Base-by-base conservation (phyloP, 192 early-diverging fungal species). In the Funneliformis mosseae region DNA sequence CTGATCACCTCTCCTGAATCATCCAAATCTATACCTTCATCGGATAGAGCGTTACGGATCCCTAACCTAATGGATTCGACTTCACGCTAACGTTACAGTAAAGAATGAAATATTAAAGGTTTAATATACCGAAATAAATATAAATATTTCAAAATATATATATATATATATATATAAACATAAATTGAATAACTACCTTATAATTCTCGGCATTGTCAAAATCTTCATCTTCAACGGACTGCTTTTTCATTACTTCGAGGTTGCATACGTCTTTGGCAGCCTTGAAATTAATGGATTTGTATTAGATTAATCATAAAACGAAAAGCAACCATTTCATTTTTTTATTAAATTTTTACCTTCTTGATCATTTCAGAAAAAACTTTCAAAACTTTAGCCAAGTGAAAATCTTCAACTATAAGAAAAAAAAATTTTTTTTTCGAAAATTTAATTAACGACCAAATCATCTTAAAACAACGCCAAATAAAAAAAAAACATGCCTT, bases 141-240 rank as follows among this genome's bases (percentile, higher is more conserved):
- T 62, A 8, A 3, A 8, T 18, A 62, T 18, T 62, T 23, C 23
- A 64, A 64, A 27, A 28, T 1, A 21, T 69, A 38, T 38, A 38
- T n/a, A n/a, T n/a, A n/a, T n/a, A n/a, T n/a, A n/a, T n/a, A n/a
- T n/a, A n/a, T n/a, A n/a, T n/a, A n/a, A n/a, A n/a, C 10, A 69
- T 39, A 39, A 42, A 38, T 21, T 21, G 18, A 21, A 70, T 70
- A 66, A 50, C 39, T 83, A 84, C 92, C 85, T 95, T 94, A n/a
- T 91, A 80, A 55, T 89, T 88, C 68, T 92, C 92, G 6, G 94
- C 94, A 74, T 88, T 82, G 68, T 94, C 93, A 82, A 92, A 96
- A 28, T 96, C 93, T 80, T 96, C 94, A 25, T 84, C 81, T 70
- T 90, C 84, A 23, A 92, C 89, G 11, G 92, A 91, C 39, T 87